Conservation (phyloP, 768 basidiomycete species). For the Amanita inopinata region DNA sequence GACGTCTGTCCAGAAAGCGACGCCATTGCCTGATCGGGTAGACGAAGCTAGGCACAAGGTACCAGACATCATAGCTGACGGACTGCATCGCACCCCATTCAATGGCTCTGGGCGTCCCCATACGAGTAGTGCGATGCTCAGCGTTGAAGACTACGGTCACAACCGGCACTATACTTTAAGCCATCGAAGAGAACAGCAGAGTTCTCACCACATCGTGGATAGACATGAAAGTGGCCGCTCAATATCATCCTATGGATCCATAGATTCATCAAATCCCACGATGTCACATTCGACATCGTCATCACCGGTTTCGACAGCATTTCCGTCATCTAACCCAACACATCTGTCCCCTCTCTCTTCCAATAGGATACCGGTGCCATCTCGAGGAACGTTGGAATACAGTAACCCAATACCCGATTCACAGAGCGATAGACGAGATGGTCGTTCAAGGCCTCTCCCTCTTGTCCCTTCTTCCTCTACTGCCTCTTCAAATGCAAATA, state of each 20-base stretch:
- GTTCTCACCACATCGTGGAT: background rate
- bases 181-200: too few relatives aligned
- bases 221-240: constrained; percentile 2
- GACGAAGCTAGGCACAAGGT: too few relatives aligned
- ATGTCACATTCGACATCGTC: background rate
- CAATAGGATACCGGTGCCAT: background rate
- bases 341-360: background rate
- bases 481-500: background rate
- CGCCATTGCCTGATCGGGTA: constrained; percentile 8
- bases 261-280: background rate
- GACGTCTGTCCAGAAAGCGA: background rate
- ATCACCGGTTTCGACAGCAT: background rate
- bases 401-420: constrained; percentile 3
- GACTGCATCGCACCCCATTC: background rate
- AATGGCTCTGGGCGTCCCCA: too few relatives aligned
- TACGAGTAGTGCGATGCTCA: too few relatives aligned
- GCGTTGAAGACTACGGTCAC: too few relatives aligned
- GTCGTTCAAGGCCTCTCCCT: constrained; percentile 3
- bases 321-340: background rate
- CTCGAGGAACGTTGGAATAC: constrained; percentile 6
- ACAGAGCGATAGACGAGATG: background rate
- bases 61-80: background rate
- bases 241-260: constrained; percentile 3
- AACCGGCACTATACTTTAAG: too few relatives aligned
- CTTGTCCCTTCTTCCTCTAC: constrained; percentile 2